Evolutionary conservation across 345 rosid genomes (phyloP).

Genomic region (Gossypium bickii): DNA sequence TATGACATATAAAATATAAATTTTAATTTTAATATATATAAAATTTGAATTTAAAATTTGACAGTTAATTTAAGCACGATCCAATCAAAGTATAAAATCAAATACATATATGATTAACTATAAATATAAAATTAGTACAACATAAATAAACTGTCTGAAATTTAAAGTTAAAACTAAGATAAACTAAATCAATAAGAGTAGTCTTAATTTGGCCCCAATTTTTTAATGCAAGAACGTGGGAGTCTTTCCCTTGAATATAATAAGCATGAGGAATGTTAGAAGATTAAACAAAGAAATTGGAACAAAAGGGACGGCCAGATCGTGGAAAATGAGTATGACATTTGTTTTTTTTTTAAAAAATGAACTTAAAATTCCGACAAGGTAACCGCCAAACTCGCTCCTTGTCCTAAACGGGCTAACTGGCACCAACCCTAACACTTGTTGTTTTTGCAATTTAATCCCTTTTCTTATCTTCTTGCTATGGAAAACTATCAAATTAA

Average conservation of each 20-base stretch:
- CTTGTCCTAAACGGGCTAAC: constrained; percentile 30
- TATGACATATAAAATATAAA: no score
- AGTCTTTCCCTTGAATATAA: constrained; percentile 24
- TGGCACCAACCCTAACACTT: constrained; percentile 27
- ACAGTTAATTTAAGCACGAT: no score
- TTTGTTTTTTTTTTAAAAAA: background rate
- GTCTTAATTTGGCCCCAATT: background rate
- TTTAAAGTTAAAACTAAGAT: no score
- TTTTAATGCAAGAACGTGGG: constrained; percentile 43
- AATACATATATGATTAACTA: no score
- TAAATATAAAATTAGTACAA: no score
- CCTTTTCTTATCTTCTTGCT: background rate
- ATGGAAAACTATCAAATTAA: background rate
- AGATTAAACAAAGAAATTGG: constrained; percentile 7
- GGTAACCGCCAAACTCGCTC: constrained; percentile 41
- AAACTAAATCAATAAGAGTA: no score
- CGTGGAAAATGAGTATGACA: constrained; percentile 41
- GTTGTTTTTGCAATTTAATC: constrained; percentile 9
- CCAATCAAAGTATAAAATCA: no score
- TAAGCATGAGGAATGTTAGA: constrained; percentile 20
- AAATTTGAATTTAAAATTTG: no score
- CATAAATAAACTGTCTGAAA: no score
- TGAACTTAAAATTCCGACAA: constrained; percentile 26
- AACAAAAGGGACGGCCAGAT: constrained; percentile 36
- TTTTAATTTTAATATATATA: no score